Percentiles rank a stretch among this genome's conserved stretches.
Conservation (phyloP, 2,329 filamentous ascomycete species). For the Xylaria sp. region DNA sequence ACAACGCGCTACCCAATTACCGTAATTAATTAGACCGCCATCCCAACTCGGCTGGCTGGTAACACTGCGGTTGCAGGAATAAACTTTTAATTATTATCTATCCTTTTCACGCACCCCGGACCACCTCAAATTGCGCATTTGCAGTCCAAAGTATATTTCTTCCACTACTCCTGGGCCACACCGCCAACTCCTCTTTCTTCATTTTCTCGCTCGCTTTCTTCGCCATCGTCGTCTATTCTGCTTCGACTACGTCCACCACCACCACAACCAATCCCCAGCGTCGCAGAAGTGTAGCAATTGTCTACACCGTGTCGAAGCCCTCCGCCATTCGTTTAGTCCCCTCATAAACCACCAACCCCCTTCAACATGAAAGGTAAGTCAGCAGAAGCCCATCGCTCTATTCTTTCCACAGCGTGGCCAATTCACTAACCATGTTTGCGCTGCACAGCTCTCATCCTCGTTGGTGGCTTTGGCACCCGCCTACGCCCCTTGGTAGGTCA, state of each 20-base stretch:
- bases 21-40: slow-evolving; percentile 9
- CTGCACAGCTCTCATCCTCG: slow-evolving; percentile 88
- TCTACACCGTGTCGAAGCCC: slow-evolving; percentile 1
- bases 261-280: background rate
- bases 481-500: slow-evolving; percentile 88
- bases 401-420: background rate
- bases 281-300: background rate
- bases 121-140: slow-evolving; percentile 17
- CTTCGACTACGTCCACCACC: background rate
- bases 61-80: slow-evolving; percentile 6
- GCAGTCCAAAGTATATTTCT: background rate
- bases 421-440: slow-evolving; percentile 28
- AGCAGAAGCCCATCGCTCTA: slow-evolving; percentile 23
- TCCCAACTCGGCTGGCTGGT: background rate
- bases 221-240: background rate
- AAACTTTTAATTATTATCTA: slow-evolving; percentile 13
- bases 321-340: slow-evolving; percentile 13
- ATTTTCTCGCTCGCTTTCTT: background rate
- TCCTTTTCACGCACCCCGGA: slow-evolving; percentile 16
- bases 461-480: slow-evolving; percentile 98
- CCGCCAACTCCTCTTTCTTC: slow-evolving; percentile 6
- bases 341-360: slow-evolving; percentile 13
- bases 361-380: slow-evolving; percentile 55
- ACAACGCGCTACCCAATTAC: background rate
- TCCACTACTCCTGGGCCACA: background rate